A percentile compares a stretch with the other conserved stretches of the same genome.
Evolutionary conservation across 495 filamentous ascomycete species (phyloP).

Genomic region (Neurospora sp.): DNA sequence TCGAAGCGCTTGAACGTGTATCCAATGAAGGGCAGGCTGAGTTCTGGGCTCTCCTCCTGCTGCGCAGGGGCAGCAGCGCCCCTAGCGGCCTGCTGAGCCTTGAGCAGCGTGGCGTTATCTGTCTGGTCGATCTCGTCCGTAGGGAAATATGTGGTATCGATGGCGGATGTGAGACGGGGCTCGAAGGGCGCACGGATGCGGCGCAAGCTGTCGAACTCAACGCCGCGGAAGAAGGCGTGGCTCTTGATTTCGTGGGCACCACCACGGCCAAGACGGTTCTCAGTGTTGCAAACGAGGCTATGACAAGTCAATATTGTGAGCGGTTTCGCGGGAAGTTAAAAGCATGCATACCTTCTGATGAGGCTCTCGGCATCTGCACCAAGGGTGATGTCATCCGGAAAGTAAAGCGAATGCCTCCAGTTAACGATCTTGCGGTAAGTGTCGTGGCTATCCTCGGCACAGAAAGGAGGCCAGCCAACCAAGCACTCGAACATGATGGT

Average conservation of each 20-base stretch:
- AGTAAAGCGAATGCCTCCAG: conserved; percentile 91
- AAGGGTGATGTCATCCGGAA: conserved; percentile 87
- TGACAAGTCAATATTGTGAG: background rate
- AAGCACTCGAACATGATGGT: conserved; percentile 99
- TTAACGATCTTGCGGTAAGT: conserved; percentile 99
- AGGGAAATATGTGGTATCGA: conserved; percentile 98
- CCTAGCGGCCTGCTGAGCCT: conserved; percentile 48
- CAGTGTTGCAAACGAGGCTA: conserved; percentile 84
- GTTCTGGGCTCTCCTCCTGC: conserved; percentile 55
- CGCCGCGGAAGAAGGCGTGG: conserved; percentile 92
- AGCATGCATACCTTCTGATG: conserved; percentile 59
- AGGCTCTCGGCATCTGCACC: conserved; percentile 79
- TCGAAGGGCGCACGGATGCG: conserved; percentile 92
- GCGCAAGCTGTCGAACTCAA: conserved; percentile 84
- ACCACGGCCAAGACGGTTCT: conserved; percentile 76
- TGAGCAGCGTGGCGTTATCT: conserved; percentile 67
- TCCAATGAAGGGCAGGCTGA: conserved; percentile 93
- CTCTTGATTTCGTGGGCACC: conserved; percentile 84
- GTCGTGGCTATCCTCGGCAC: conserved; percentile 91
- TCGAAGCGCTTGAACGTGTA: conserved; percentile 99
- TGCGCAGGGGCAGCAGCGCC: conserved; percentile 15
- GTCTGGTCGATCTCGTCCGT: conserved; percentile 95
- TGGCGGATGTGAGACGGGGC: conserved; percentile 78
- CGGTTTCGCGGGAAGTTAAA: background rate
- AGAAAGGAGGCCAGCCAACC: conserved; percentile 98